These are phyloP conservation scores for Avena insularis DNA, from an alignment of 176 grass and related monocot species.

Conservation along the genomic window DNA sequence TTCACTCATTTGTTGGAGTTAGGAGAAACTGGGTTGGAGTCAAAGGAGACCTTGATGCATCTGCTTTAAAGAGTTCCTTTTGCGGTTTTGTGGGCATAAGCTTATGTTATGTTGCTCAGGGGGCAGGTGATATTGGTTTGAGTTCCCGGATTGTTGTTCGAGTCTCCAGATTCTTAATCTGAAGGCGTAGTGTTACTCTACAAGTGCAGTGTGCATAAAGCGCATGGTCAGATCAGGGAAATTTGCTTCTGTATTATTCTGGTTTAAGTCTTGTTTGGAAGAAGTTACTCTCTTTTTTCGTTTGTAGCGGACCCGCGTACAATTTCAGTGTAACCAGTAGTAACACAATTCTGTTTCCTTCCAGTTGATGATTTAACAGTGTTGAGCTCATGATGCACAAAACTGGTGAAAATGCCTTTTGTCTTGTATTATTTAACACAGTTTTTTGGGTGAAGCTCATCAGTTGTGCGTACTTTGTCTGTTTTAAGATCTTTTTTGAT, in stretches of 20 bases:
- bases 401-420: neutral
- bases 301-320: constrained; percentile 29
- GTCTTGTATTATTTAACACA: neutral
- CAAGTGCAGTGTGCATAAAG: constrained; percentile 21
- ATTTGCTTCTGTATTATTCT: neutral
- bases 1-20: constrained; percentile 1
- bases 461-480: neutral
- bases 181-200: neutral
- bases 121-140: neutral
- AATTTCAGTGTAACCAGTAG: neutral
- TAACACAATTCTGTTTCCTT: constrained; percentile 14
- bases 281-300: neutral
- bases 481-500: constrained; percentile 26
- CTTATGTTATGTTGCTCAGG: constrained; percentile 12
- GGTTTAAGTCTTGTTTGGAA: constrained; percentile 16
- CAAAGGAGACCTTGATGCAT: neutral
- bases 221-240: constrained; percentile 8
- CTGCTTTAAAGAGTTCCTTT: constrained; percentile 18
- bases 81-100: constrained; percentile 16
- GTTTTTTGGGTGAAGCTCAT: constrained; percentile 5
- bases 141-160: neutral
- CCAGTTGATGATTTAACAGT: constrained; percentile 24
- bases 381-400: constrained; percentile 4
- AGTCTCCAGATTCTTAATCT: neutral
- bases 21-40: neutral